Conservation (phyloP, 345 rosid genomes). For the Rhodamnia argentea region DNA sequence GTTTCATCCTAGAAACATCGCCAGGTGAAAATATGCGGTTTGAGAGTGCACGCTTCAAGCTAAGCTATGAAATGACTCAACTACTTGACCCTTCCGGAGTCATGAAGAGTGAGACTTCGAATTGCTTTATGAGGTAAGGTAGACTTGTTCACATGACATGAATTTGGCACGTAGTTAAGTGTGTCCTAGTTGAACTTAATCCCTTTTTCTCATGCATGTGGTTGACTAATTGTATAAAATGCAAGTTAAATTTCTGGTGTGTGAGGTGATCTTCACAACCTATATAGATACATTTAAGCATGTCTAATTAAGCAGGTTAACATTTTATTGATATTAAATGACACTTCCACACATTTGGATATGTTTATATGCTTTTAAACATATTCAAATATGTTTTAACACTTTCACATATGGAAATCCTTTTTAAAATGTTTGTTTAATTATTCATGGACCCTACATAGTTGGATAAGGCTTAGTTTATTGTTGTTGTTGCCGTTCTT, state of each 20-base stretch:
- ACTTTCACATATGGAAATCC: not conserved
- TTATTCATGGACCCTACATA: not conserved
- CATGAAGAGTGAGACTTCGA: slow-evolving; percentile 93
- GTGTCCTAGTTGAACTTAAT: not conserved
- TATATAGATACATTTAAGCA: not conserved
- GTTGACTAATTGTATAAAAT: not conserved
- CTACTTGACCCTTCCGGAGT: slow-evolving; percentile 82
- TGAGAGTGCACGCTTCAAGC: slow-evolving; percentile 95
- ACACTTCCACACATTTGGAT: not conserved
- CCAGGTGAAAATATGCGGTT: slow-evolving; percentile 97
- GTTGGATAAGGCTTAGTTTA: not conserved
- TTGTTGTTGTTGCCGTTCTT: not conserved
- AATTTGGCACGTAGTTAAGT: not conserved
- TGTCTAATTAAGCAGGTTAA: not conserved
- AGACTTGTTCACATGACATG: not conserved
- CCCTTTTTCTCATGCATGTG: not conserved
- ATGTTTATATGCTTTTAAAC: not conserved
- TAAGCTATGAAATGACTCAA: slow-evolving; percentile 99
- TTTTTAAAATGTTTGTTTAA: not conserved
- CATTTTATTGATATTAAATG: not conserved
- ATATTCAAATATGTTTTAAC: not conserved
- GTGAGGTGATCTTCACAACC: not conserved
- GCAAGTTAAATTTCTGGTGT: not conserved
- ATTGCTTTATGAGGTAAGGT: slow-evolving; percentile 33
- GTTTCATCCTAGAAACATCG: slow-evolving; percentile 90